Conservation (phyloP, 257 asterid species). For the Salvia hispanica region DNA sequence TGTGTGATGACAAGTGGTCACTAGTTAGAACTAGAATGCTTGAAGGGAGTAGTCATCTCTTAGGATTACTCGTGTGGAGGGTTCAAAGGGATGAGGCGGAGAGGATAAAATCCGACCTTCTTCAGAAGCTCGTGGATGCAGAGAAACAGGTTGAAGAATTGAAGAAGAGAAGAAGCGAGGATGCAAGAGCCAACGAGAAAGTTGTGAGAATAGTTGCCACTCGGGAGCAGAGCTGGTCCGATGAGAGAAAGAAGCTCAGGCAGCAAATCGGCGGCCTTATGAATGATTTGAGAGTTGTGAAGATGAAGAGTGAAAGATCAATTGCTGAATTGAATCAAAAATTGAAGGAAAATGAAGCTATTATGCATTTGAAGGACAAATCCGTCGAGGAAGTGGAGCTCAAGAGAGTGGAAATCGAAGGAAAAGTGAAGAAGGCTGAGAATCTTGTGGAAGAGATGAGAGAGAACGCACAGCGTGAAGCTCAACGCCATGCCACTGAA, state of each 20-base stretch:
- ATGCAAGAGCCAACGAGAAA: conserved; percentile 85
- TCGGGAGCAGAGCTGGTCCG: conserved; percentile 79
- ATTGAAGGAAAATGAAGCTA: conserved; percentile 47
- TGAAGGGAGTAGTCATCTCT: conserved; percentile 71
- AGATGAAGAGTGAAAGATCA: conserved; percentile 40
- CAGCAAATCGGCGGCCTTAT: conserved; percentile 67
- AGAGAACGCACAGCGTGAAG: conserved; percentile 46
- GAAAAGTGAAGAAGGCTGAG: conserved; percentile 51
- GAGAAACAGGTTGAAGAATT: conserved; percentile 51
- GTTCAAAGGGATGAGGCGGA: conserved; percentile 43
- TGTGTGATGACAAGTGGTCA: conserved; percentile 55
- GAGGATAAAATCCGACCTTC: conserved; percentile 38
- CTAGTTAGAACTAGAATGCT: conserved; percentile 58
- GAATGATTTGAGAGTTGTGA: conserved; percentile 58
- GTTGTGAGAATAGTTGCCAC: conserved; percentile 79
- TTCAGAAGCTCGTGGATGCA: conserved; percentile 56
- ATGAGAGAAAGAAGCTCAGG: conserved; percentile 71
- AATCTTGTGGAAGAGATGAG: conserved; percentile 48
- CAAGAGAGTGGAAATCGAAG: conserved; percentile 53
- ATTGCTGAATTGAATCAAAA: conserved; percentile 58
- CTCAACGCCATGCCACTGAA: conserved; percentile 63
- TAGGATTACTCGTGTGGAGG: conserved; percentile 76
- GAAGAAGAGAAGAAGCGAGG: conserved; percentile 75
- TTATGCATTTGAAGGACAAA: conserved; percentile 58
- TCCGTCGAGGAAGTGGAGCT: conserved; percentile 48